Evolutionary conservation across 306 rosid species (phyloP), one percentile per base, ranked within the genome.

Genomic region (Crotalaria pallida): DNA sequence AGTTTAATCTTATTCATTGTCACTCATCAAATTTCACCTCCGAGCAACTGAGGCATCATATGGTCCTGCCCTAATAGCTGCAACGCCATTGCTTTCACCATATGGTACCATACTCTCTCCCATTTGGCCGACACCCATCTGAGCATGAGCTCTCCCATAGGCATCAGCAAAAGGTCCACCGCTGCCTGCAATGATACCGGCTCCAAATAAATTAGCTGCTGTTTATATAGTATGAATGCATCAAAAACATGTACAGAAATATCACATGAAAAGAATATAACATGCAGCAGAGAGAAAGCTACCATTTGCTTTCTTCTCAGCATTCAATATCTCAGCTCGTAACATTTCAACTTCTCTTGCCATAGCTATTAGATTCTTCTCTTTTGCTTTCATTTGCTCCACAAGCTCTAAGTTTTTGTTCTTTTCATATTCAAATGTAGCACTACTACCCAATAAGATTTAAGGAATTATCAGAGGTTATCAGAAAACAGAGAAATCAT

Each of bases 291-390:
- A 53, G 26, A 72, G 68, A 64, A 71, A 73, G 41, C 81, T 88
- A 94, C 99, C 95, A 15, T 78, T 77, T 58, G 51, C 84, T 74
- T 85, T 87, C 71, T 79, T 90, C 74, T 93, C 93, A 6, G 75
- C 83, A 40, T 84, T 88, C 52, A 49, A 73, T 77, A 88, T 84
- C 79, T 90, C 90, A 2, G 81, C 74, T 17, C 90, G 86, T 62
- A 94, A 73, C 73, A 72, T 81, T 73, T 90, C 96, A 49, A 90
- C 88, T 84, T 94, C 97, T 73, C 83, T 83, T n/a, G 92, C 92
- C 88, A 87, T 85, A 1, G 73, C 86, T 55, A 88, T 80, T 17
- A 94, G 82, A 52, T 87, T 81, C 86, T 80, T 84, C 88, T 94
- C 99, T 80, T 84, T 85, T 49, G 82, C 87, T 79, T 83, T 80